Evolutionary conservation across 345 rosid species (phyloP).

Genomic region (Combretum micranthum): DNA sequence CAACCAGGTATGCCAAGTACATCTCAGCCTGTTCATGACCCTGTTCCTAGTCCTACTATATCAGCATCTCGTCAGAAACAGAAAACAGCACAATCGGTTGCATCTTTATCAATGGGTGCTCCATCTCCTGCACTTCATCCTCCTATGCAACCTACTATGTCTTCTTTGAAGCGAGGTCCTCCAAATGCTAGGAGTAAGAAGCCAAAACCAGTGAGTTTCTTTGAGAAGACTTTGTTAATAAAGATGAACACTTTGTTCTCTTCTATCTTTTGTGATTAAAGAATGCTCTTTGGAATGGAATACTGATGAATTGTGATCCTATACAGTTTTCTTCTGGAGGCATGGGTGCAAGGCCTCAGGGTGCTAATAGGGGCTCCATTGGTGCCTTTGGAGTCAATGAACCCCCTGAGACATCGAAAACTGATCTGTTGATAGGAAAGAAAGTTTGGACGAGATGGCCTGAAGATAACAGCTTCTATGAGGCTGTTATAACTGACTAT

Average conservation of each 20-base stretch:
- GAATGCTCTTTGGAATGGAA: too few species aligned
- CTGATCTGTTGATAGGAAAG: slow-evolving; percentile 67
- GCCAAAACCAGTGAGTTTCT: slow-evolving; percentile 69
- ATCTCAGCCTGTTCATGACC: slow-evolving; percentile 58
- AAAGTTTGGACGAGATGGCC: slow-evolving; percentile 99
- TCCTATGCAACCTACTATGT: slow-evolving; percentile 79
- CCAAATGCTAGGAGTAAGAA: slow-evolving; percentile 68
- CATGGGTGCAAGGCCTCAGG: slow-evolving; percentile 59
- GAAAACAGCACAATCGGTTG: slow-evolving; percentile 70
- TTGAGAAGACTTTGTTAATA: background rate
- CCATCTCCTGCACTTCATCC: slow-evolving; percentile 75
- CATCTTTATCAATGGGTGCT: slow-evolving; percentile 67
- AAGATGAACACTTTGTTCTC: background rate
- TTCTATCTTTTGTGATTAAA: background rate
- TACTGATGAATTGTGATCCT: slow-evolving; percentile 19
- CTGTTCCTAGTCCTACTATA: slow-evolving; percentile 68
- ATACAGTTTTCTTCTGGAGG: slow-evolving; percentile 64
- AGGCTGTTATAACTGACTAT: slow-evolving; percentile 82
- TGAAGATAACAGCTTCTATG: slow-evolving; percentile 79
- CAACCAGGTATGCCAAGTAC: slow-evolving; percentile 57
- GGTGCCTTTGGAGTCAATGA: slow-evolving; percentile 50
- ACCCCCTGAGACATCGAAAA: slow-evolving; percentile 54
- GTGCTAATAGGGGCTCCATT: slow-evolving; percentile 32
- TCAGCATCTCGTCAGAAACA: slow-evolving; percentile 90
- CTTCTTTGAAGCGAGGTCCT: slow-evolving; percentile 64